Conservation (phyloP, 2,329 filamentous ascomycete genomes). For the Penicillium rolfsii region DNA sequence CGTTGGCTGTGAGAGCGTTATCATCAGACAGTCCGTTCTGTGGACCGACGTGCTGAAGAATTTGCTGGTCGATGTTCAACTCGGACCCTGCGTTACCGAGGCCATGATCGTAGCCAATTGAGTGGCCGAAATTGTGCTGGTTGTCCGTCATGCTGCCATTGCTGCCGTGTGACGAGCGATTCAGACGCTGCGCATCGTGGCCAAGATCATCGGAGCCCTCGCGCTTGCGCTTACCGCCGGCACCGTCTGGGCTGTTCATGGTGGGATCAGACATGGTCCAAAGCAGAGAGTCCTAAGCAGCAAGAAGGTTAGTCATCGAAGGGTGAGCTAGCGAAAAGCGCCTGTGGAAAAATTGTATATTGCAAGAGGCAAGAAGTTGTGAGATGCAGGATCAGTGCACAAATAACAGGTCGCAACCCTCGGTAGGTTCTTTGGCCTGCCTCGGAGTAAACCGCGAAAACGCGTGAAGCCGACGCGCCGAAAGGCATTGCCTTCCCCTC, state of each 20-base stretch:
- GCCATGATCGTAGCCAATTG: conserved; percentile 46
- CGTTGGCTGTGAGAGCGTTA: conserved; percentile 51
- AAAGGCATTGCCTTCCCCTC: conserved; percentile 1
- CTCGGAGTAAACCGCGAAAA: conserved; percentile 28
- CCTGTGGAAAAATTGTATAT: not conserved
- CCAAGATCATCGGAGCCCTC: conserved; percentile 45
- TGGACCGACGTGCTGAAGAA: conserved; percentile 54
- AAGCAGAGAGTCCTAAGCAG: conserved; percentile 13
- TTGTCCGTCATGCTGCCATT: conserved; percentile 45
- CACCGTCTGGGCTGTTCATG: conserved; percentile 41
- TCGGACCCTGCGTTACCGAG: conserved; percentile 42
- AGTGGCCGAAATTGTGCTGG: conserved; percentile 41
- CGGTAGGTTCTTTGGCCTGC: conserved; percentile 19
- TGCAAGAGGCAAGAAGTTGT: conserved; percentile 7
- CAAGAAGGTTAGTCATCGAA: conserved; percentile 27
- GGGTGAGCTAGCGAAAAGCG: not conserved
- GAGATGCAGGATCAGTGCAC: conserved; percentile 6
- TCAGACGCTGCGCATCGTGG: conserved; percentile 46
- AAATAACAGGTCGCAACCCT: conserved; percentile 15
- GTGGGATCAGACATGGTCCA: conserved; percentile 44
- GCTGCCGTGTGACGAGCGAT: conserved; percentile 46
- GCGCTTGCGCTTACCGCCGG: conserved; percentile 47
- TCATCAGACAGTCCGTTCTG: conserved; percentile 58
- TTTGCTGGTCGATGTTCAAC: conserved; percentile 51
- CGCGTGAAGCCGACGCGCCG: conserved; percentile 38